Base-by-base conservation (phyloP, 805 yeast genomes). In the Yamadazyma endophytica region DNA sequence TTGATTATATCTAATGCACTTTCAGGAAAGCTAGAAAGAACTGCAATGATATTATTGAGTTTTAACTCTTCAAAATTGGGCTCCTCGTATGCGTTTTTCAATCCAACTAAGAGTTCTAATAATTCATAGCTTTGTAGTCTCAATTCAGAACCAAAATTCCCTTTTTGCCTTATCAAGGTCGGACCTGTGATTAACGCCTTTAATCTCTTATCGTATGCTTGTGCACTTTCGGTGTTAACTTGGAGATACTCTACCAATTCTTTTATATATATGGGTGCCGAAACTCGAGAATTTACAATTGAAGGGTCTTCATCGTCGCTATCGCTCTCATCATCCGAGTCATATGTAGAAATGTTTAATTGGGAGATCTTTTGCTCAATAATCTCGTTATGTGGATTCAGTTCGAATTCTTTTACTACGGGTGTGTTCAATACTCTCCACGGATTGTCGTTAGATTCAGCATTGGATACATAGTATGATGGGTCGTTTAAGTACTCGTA, bases 221-320 rank as follows among this genome's bases (percentile, higher is more conserved):
- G 65, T 3, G 64, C 54, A 26, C 68, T 68, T 13, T 63, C 64
- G 4, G 64, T 56, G 17, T 71, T 71, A 0, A 67, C 62, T 8
- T 61, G 58, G 12, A 82, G 61, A 43, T 80, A 82, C 9, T 61
- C 55, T 4, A 86, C 46, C 13, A 89, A 58, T 39, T 87, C 95
- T 41, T 82, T 79, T 23, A 90, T 56, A 45, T 86, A 90, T 2
- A 85, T 66, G 0, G 87, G 88, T 2, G 60, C 53, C 0, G 67
- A 49, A 0, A 75, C 61, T 4, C 50, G 57, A 5, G 51, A 48
- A 9, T 56, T 45, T 1, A 57, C 56, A 3, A 69, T 36, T 0
- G 77, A 56, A 0, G 76, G 73, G 21, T 68, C 74, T 14, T 70
- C 81, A 11, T 81, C 79, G 15, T 75, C 77, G 23, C 39, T 36